Percentiles rank a stretch among this genome's conserved stretches.
Evolutionary conservation across 306 rosid genomes (phyloP).

Genomic region (Delonix regia): DNA sequence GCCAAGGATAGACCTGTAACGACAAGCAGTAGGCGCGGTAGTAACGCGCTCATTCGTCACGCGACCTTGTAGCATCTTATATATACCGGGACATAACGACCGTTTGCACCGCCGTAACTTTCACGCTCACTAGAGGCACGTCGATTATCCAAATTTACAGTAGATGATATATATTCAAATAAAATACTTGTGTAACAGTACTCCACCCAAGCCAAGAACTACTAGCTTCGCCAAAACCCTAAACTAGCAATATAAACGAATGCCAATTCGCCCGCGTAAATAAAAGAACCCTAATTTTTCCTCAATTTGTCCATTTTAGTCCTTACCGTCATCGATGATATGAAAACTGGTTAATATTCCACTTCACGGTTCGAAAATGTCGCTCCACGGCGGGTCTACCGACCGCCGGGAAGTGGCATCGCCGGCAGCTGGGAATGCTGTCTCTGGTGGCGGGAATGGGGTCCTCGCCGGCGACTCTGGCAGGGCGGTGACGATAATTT

Average conservation of each 20-base stretch:
- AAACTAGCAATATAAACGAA: background rate
- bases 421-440: slow-evolving; percentile 26
- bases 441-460: slow-evolving; percentile 26
- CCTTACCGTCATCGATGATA: background rate
- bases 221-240: slow-evolving; percentile 13
- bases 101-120: background rate
- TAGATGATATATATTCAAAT: background rate
- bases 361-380: slow-evolving; percentile 27
- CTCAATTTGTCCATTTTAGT: background rate
- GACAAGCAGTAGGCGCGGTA: no score
- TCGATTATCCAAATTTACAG: background rate
- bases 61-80: no score
- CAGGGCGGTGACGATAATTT: slow-evolving; percentile 7
- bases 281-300: slow-evolving; percentile 6
- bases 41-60: no score
- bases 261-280: background rate
- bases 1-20: no score
- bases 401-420: slow-evolving; percentile 30
- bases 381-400: slow-evolving; percentile 33
- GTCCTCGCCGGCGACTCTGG: background rate
- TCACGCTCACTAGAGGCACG: slow-evolving; percentile 25
- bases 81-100: background rate
- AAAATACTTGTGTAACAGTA: background rate
- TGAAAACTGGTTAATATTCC: slow-evolving; percentile 17
- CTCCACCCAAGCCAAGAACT: background rate